A percentile compares a stretch with the other conserved stretches of the same genome.
Evolutionary conservation across 2,329 filamentous ascomycete species (phyloP).

Genomic region (Stagonosporopsis tanaceti): DNA sequence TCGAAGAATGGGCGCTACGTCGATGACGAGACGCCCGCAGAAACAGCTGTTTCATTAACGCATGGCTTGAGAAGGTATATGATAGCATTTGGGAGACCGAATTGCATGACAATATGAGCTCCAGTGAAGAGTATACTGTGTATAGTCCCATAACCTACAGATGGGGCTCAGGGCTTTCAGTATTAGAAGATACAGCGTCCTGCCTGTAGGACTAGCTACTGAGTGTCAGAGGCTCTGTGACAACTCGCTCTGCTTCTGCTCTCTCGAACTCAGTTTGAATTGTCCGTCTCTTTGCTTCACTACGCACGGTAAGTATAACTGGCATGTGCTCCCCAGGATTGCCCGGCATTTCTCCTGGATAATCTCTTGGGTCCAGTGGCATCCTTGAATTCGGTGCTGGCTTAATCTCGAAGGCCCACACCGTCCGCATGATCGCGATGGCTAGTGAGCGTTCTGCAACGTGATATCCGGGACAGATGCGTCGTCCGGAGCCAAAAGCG

Average conservation of each 20-base stretch:
- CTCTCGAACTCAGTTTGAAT: background rate
- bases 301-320: constrained; percentile 23
- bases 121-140: too few relatives aligned
- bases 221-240: background rate
- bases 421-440: constrained; percentile 32
- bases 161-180: too few relatives aligned
- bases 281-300: constrained; percentile 19
- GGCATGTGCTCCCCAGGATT: constrained; percentile 25
- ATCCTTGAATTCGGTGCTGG: constrained; percentile 8
- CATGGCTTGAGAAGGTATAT: too few relatives aligned
- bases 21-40: too few relatives aligned
- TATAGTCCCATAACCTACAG: too few relatives aligned
- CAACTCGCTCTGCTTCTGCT: background rate
- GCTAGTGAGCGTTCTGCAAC: constrained; percentile 40
- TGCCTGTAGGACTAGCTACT: background rate
- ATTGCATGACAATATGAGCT: too few relatives aligned
- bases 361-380: constrained; percentile 3
- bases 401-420: constrained; percentile 40
- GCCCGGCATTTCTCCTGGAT: constrained; percentile 15
- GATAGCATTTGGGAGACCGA: too few relatives aligned
- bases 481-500: constrained; percentile 45
- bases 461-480: constrained; percentile 44
- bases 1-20: too few relatives aligned
- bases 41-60: too few relatives aligned
- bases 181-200: too few relatives aligned